Evolutionary conservation across 1,284 basidiomycete species (phyloP).

Genomic region (Tausonia pullulans): DNA sequence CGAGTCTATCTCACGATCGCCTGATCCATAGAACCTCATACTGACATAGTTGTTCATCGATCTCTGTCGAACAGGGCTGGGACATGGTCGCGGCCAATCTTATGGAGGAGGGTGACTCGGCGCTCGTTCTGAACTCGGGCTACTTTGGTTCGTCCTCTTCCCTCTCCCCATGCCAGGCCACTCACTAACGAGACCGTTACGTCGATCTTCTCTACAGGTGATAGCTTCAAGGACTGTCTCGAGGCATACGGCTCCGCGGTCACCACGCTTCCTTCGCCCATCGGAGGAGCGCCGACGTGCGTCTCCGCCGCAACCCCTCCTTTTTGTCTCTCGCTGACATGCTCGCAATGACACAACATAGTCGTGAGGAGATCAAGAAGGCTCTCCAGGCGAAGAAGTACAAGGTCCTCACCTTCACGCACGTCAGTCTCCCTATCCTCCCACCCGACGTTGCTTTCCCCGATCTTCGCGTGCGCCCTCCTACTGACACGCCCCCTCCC

Average conservation of each 20-base stretch:
- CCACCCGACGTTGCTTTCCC: background rate
- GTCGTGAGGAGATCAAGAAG: constrained; percentile 29
- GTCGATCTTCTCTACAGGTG: constrained; percentile 37
- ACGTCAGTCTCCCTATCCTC: constrained; percentile 42
- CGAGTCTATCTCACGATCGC: too few species aligned
- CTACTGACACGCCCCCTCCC: background rate
- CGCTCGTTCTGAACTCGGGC: constrained; percentile 55
- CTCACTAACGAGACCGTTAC: too few species aligned
- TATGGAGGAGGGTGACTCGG: constrained; percentile 63
- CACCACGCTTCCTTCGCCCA: constrained; percentile 68
- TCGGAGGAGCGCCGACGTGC: constrained; percentile 61
- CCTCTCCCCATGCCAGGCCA: constrained; percentile 18
- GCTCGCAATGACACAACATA: too few species aligned
- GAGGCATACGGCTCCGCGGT: constrained; percentile 82
- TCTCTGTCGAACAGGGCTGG: constrained; percentile 49
- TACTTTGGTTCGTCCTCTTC: constrained; percentile 13
- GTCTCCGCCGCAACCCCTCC: constrained; percentile 13
- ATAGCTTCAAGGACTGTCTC: constrained; percentile 67
- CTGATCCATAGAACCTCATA: too few species aligned
- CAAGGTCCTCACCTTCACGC: constrained; percentile 86
- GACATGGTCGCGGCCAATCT: constrained; percentile 63
- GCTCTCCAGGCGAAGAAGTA: constrained; percentile 72
- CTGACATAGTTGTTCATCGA: too few species aligned
- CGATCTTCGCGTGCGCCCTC: background rate
- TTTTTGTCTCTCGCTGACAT: constrained; percentile 15